phyloP scores from a whole-genome alignment of 129 eudicot species.

The Pittosporum tobira region DNA sequence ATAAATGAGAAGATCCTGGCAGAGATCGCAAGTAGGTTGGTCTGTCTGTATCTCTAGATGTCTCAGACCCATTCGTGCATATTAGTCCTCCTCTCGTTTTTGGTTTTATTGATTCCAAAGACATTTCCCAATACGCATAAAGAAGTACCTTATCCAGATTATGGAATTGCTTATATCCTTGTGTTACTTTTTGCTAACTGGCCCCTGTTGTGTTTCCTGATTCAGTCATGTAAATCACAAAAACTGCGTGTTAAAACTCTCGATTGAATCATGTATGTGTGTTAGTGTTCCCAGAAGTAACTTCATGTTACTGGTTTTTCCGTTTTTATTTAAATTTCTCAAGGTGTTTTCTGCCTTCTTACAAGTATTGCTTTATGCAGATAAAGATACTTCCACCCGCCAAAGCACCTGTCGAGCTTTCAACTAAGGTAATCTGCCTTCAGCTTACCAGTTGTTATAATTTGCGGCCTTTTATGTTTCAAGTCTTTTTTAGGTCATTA shows the following conservation, averaged over 20 bases:
- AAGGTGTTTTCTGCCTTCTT: not conserved
- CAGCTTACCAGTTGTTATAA: not conserved
- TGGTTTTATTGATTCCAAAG: no score
- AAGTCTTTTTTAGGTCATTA: not conserved
- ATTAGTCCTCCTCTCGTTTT: no score
- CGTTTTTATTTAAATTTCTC: not conserved
- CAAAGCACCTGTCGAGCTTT: constrained; percentile 79
- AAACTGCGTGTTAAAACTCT: not conserved
- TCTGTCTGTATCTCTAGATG: no score
- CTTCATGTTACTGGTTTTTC: not conserved
- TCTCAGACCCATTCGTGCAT: no score
- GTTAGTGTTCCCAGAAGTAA: not conserved
- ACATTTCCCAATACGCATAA: no score
- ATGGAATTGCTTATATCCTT: not conserved
- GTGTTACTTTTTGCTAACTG: not conserved
- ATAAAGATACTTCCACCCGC: constrained; percentile 81
- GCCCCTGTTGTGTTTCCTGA: no score
- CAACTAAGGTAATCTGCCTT: constrained; percentile 29
- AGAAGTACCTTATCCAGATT: no score
- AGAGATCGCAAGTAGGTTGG: no score
- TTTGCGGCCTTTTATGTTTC: not conserved
- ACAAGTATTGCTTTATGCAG: constrained; percentile 34
- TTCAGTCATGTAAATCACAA: not conserved
- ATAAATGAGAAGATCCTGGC: no score
- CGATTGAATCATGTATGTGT: not conserved